A percentile compares a stretch with the other conserved stretches of the same genome.
Evolutionary conservation across 768 basidiomycete genomes (phyloP).

Genomic region (Leccinellum luteum): DNA sequence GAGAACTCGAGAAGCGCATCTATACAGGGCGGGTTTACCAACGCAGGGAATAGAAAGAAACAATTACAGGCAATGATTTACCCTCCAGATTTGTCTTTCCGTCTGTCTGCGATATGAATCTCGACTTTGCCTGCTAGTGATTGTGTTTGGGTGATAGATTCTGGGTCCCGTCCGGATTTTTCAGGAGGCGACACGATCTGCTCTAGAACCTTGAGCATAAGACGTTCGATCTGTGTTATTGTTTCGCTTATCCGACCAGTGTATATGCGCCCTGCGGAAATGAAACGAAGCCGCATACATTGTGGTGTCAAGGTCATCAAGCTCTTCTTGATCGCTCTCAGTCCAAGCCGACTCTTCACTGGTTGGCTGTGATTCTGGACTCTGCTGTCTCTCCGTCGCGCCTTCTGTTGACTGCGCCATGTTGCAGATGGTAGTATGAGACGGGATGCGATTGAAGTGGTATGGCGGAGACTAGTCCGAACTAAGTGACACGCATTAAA

Average conservation of each 20-base stretch:
- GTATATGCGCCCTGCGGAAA: background rate
- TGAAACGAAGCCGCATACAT: slow-evolving; percentile 5
- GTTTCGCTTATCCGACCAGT: slow-evolving; percentile 20
- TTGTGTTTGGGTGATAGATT: background rate
- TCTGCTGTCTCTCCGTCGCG: background rate
- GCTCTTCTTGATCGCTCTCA: slow-evolving; percentile 15
- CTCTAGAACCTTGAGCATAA: slow-evolving; percentile 31
- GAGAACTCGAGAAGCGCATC: slow-evolving; percentile 24
- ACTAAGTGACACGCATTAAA: background rate
- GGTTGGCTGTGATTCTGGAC: background rate
- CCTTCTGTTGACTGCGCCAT: background rate
- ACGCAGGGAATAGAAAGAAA: slow-evolving; percentile 3
- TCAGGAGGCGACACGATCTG: slow-evolving; percentile 26
- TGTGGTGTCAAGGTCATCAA: background rate
- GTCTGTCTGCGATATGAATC: slow-evolving; percentile 37
- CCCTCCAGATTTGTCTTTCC: slow-evolving; percentile 31
- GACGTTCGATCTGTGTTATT: slow-evolving; percentile 27
- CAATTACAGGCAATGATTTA: slow-evolving; percentile 8
- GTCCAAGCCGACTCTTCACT: background rate
- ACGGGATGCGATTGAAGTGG: background rate
- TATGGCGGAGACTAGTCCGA: background rate
- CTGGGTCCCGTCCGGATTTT: background rate
- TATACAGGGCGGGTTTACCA: background rate
- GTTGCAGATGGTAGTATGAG: background rate
- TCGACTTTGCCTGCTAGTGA: slow-evolving; percentile 31